A percentile compares a stretch with the other conserved stretches of the same genome.
phyloP scores from a whole-genome alignment of 202 grass and related monocot genomes.

The Panicum hallii region DNA sequence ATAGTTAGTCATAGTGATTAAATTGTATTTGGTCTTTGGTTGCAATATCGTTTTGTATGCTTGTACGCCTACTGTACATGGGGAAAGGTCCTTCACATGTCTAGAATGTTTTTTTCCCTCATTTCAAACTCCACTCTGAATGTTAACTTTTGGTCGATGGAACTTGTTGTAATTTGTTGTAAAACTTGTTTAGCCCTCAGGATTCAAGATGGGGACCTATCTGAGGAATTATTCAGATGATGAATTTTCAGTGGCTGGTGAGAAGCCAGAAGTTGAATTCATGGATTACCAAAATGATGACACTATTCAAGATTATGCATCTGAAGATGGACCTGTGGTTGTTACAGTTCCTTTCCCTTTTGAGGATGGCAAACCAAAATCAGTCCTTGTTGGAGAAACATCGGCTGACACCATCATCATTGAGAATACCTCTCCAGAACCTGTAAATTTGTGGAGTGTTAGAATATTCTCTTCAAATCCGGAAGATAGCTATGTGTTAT shows the following conservation, averaged over 20 bases:
- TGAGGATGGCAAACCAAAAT: conserved; percentile 64
- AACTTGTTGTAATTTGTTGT: conserved; percentile 1
- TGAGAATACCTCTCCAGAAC: conserved; percentile 67
- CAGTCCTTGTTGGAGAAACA: conserved; percentile 73
- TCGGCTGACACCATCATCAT: conserved; percentile 62
- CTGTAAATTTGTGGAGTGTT: conserved; percentile 78
- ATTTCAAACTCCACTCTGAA: background rate
- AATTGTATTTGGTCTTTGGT: background rate
- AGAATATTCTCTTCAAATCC: conserved; percentile 92
- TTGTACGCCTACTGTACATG: background rate
- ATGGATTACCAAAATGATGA: conserved; percentile 83
- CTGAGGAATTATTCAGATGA: conserved; percentile 60
- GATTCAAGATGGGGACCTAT: conserved; percentile 50
- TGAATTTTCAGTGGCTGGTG: conserved; percentile 68
- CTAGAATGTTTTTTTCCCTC: conserved; percentile 3
- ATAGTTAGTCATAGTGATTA: background rate
- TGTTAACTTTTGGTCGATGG: background rate
- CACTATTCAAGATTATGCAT: conserved; percentile 62
- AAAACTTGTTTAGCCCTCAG: conserved; percentile 14
- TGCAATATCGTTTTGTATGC: conserved; percentile 13
- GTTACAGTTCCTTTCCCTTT: conserved; percentile 79
- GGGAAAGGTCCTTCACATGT: background rate
- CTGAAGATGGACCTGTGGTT: conserved; percentile 66
- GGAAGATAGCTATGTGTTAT: conserved; percentile 82
- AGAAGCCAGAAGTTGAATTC: conserved; percentile 88